A percentile compares a stretch with the other conserved stretches of the same genome.
Evolutionary conservation across 2,329 filamentous ascomycete genomes (phyloP).

Genomic region (Monosporascus sp.): DNA sequence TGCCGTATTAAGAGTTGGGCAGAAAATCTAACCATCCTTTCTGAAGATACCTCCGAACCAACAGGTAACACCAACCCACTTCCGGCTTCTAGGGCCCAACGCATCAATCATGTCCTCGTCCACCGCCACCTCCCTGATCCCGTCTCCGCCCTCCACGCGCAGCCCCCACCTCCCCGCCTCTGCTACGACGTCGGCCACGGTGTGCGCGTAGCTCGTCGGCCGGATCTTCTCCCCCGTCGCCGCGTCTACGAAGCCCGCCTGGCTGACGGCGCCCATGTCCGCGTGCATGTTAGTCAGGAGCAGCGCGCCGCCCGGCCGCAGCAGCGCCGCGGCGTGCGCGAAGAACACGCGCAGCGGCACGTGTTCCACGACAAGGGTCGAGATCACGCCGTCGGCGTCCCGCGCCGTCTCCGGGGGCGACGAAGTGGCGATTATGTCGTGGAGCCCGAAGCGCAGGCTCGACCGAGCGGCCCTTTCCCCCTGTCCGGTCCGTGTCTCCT

Average conservation of each 20-base stretch:
- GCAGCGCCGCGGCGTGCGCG: constrained; percentile 32
- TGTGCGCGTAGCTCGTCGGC: constrained; percentile 53
- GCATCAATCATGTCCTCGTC: constrained; percentile 49
- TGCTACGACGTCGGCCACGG: constrained; percentile 42
- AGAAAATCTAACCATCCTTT: constrained; percentile 6
- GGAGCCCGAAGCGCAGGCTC: constrained; percentile 23
- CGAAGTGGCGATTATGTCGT: constrained; percentile 32
- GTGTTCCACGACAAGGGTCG: constrained; percentile 61
- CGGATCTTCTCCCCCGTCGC: constrained; percentile 50
- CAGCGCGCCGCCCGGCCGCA: constrained; percentile 43
- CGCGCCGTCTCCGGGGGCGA: constrained; percentile 13
- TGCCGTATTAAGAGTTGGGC: too few relatives aligned
- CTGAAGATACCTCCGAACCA: constrained; percentile 48
- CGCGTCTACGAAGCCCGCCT: constrained; percentile 56
- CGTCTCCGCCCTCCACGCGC: constrained; percentile 30
- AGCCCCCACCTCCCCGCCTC: constrained; percentile 43
- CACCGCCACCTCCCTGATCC: constrained; percentile 37
- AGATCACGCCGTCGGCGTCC: constrained; percentile 43
- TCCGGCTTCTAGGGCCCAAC: constrained; percentile 54
- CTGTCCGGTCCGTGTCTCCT: background rate
- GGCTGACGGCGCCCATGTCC: constrained; percentile 54
- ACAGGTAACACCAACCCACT: constrained; percentile 55
- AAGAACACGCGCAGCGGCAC: constrained; percentile 49
- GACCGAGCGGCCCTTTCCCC: background rate
- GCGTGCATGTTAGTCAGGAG: constrained; percentile 65